Evolutionary conservation across 495 filamentous ascomycete species (phyloP).

Genomic region (Tuber magnatum): DNA sequence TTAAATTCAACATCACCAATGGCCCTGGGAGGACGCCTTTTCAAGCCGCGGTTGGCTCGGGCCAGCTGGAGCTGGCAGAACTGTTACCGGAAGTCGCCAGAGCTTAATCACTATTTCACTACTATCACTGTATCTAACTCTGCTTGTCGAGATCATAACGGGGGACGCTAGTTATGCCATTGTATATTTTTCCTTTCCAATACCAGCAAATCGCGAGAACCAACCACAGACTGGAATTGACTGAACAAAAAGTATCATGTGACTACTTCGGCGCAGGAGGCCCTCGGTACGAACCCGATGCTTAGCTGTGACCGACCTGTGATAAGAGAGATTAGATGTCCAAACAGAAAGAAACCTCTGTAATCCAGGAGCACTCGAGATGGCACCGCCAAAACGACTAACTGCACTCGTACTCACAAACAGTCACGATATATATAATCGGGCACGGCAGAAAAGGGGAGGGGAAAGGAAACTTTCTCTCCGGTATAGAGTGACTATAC

Average conservation of each 20-base stretch:
- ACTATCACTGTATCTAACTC: neutral
- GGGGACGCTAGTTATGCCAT: neutral
- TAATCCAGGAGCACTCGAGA: neutral
- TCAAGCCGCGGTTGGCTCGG: neutral
- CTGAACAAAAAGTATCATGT: neutral
- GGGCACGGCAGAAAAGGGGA: neutral
- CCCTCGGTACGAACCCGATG: neutral
- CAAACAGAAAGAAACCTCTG: neutral
- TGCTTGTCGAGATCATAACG: neutral
- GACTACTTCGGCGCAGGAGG: neutral
- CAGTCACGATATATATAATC: neutral
- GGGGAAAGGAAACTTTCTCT: neutral
- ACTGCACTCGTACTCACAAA: neutral
- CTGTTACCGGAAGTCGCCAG: neutral
- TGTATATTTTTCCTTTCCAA: conserved; percentile 4
- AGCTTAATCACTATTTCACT: neutral
- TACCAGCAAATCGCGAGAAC: neutral
- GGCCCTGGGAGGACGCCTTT: neutral
- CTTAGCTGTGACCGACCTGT: too few relatives aligned
- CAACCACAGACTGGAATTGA: neutral
- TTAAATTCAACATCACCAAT: neutral
- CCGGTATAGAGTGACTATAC: neutral
- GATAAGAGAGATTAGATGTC: neutral
- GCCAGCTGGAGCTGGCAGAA: neutral
- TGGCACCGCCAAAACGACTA: neutral